These are phyloP conservation scores for Phlebopus sp. DNA, from an alignment of 1,284 basidiomycete genomes.

Conservation along the genomic window DNA sequence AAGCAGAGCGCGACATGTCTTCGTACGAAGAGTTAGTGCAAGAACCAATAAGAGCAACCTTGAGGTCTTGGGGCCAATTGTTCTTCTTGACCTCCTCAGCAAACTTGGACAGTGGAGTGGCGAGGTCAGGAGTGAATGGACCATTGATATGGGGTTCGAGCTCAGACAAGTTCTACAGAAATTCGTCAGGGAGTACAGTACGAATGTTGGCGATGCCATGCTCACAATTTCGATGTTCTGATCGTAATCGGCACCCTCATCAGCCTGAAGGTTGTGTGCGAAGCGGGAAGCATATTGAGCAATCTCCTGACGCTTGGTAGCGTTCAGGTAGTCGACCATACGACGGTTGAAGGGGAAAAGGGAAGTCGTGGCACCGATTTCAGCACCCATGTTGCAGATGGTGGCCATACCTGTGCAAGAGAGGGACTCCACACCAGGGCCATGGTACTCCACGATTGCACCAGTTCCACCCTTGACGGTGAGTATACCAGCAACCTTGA, in stretches of 20 bases:
- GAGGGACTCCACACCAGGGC: constrained; percentile 91
- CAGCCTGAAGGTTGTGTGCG: constrained; percentile 89
- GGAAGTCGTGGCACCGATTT: constrained; percentile 98
- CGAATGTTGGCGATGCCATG: constrained; percentile 13
- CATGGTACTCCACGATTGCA: constrained; percentile 94
- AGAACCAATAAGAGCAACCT: constrained; percentile 96
- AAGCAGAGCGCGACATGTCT: constrained; percentile 98
- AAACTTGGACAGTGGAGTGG: constrained; percentile 96
- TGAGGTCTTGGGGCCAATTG: constrained; percentile 95
- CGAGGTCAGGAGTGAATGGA: constrained; percentile 95
- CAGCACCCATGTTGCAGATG: constrained; percentile 99
- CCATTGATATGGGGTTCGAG: constrained; percentile 99
- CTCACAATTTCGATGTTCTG: constrained; percentile 87
- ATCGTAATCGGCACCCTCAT: constrained; percentile 92
- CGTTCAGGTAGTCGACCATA: constrained; percentile 91
- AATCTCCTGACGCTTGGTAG: constrained; percentile 88
- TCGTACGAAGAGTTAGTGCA: constrained; percentile 99
- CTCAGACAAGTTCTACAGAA: constrained; percentile 79
- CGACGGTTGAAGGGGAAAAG: constrained; percentile 98
- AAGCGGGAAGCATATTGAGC: constrained; percentile 90
- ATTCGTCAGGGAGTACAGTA: constrained; percentile 2
- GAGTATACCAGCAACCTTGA: constrained; percentile 96
- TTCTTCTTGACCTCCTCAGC: constrained; percentile 91
- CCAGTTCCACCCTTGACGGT: constrained; percentile 98
- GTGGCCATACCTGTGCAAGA: constrained; percentile 99